These are phyloP conservation scores for Exutisphaerella laricina DNA, from an alignment of 2,329 filamentous ascomycete species.

Conservation along the genomic window DNA sequence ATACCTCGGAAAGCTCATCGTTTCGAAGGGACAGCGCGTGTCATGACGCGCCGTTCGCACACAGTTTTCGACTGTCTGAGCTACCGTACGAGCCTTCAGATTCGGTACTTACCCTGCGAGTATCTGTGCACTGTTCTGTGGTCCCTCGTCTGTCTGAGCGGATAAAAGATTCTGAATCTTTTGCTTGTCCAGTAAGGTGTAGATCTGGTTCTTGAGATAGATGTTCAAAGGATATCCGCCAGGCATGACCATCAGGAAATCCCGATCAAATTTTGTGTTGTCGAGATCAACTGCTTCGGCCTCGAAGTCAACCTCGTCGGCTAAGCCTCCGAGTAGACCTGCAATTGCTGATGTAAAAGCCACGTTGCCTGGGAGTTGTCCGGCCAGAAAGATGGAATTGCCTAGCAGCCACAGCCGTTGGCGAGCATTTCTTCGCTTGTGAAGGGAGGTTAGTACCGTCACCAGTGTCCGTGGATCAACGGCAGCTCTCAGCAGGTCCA, in stretches of 20 bases:
- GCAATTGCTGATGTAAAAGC: conserved; percentile 54
- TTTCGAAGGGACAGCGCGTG: too few relatives aligned
- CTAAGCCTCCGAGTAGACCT: conserved; percentile 50
- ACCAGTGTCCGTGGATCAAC: conserved; percentile 23
- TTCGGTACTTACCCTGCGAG: too few relatives aligned
- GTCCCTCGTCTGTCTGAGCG: neutral
- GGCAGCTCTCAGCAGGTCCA: conserved; percentile 22
- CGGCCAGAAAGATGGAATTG: conserved; percentile 48
- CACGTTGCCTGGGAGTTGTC: conserved; percentile 12
- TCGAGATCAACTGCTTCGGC: conserved; percentile 27
- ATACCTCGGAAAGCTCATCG: too few relatives aligned
- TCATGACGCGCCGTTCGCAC: too few relatives aligned
- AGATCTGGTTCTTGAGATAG: conserved; percentile 60
- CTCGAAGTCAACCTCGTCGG: conserved; percentile 52
- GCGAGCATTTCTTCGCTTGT: conserved; percentile 26
- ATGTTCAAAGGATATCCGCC: conserved; percentile 31
- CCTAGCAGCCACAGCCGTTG: conserved; percentile 53
- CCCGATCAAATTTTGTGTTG: conserved; percentile 36
- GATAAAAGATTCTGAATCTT: conserved; percentile 54
- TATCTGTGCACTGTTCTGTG: conserved; percentile 56
- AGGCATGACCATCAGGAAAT: conserved; percentile 39
- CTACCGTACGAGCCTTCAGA: too few relatives aligned
- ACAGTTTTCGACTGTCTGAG: too few relatives aligned
- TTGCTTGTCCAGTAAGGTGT: conserved; percentile 66
- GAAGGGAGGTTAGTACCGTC: conserved; percentile 12